phyloP scores from a whole-genome alignment of 768 basidiomycete species.

The Clathrus columnatus region DNA sequence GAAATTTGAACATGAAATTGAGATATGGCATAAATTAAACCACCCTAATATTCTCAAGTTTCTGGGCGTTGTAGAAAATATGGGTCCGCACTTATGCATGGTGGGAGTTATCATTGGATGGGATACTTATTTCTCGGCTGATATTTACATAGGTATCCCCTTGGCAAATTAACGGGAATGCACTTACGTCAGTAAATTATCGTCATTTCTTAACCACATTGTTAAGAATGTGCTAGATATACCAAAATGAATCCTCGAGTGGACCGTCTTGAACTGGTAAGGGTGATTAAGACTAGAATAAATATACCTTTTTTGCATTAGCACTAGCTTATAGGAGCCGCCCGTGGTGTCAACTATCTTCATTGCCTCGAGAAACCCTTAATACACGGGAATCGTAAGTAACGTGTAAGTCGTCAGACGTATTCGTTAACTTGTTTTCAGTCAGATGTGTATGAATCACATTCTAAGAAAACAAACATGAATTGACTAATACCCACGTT shows the following conservation, averaged over 20 bases:
- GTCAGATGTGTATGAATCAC: slow-evolving; percentile 52
- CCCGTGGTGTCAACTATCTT: slow-evolving; percentile 48
- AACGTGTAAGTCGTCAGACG: neutral
- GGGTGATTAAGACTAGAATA: slow-evolving; percentile 9
- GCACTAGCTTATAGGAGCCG: slow-evolving; percentile 43
- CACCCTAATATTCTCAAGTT: slow-evolving; percentile 12
- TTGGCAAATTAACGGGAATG: slow-evolving; percentile 53
- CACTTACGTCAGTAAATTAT: slow-evolving; percentile 33
- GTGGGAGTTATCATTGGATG: neutral
- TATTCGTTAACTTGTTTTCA: slow-evolving; percentile 18
- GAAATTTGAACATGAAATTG: slow-evolving; percentile 12
- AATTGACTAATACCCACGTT: slow-evolving; percentile 4
- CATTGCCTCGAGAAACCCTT: slow-evolving; percentile 34
- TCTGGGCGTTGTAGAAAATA: slow-evolving; percentile 7
- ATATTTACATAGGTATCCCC: slow-evolving; percentile 40
- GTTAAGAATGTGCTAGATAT: slow-evolving; percentile 27
- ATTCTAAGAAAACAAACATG: slow-evolving; percentile 8
- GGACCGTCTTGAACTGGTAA: slow-evolving; percentile 37
- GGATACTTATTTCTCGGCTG: neutral
- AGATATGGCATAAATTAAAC: slow-evolving; percentile 10
- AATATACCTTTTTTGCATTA: neutral
- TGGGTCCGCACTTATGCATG: slow-evolving; percentile 10
- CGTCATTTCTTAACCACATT: neutral
- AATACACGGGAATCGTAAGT: slow-evolving; percentile 55
- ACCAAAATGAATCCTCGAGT: slow-evolving; percentile 26